Evolutionary conservation across 352 stramenopile species (phyloP).

Genomic region (Pythium myriotylum): DNA sequence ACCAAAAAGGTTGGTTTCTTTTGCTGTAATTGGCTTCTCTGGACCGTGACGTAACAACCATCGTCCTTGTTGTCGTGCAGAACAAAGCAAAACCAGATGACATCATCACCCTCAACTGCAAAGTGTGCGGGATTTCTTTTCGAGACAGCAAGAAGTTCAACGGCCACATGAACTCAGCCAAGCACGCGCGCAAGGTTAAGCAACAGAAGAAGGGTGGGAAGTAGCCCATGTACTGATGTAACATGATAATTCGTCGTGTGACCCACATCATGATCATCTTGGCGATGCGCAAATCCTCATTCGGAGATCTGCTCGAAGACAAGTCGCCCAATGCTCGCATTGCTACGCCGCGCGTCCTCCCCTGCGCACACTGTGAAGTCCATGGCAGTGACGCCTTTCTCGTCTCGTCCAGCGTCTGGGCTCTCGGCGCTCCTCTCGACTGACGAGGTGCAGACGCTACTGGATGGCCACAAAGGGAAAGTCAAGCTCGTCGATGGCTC

Average conservation of each 20-base stretch:
- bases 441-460: slow-evolving; percentile 44
- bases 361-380: slow-evolving; percentile 1
- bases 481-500: slow-evolving; percentile 80
- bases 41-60: no score
- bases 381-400: slow-evolving; percentile 21
- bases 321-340: slow-evolving; percentile 9
- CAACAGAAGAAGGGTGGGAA: slow-evolving; percentile 35
- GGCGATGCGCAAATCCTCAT: neutral
- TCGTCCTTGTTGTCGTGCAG: neutral
- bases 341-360: slow-evolving; percentile 18
- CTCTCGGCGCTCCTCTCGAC: slow-evolving; percentile 58
- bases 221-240: slow-evolving; percentile 2
- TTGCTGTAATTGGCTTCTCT: no score
- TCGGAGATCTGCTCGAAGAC: neutral
- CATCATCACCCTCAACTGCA: slow-evolving; percentile 44
- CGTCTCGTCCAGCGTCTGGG: slow-evolving; percentile 14
- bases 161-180: slow-evolving; percentile 85
- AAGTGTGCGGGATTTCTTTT: slow-evolving; percentile 58
- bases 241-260: neutral
- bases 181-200: slow-evolving; percentile 77
- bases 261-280: neutral
- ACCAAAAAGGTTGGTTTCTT: no score
- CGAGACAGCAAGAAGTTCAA: slow-evolving; percentile 83
- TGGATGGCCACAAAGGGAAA: slow-evolving; percentile 27
- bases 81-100: slow-evolving; percentile 26